Evolutionary conservation across 1,139 yeast species (phyloP).

Genomic region (Geotrichum europaeum): DNA sequence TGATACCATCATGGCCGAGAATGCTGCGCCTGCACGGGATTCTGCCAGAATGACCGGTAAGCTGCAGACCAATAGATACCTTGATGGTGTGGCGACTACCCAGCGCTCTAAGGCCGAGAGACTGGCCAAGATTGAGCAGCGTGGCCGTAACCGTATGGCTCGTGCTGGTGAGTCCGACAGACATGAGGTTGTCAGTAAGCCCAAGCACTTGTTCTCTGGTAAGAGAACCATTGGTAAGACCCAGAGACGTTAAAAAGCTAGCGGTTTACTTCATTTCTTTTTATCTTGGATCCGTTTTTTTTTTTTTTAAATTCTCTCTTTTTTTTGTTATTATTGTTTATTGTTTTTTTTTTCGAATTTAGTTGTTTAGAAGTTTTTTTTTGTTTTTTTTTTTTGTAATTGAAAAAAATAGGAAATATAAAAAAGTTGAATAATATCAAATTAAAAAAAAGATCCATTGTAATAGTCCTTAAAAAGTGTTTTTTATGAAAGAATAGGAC

Average conservation of each 20-base stretch:
- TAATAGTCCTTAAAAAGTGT: background rate
- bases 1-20: slow-evolving; percentile 58
- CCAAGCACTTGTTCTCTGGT: slow-evolving; percentile 93
- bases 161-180: slow-evolving; percentile 96
- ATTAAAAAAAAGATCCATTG: background rate
- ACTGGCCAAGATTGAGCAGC: slow-evolving; percentile 80
- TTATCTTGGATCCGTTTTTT: background rate
- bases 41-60: slow-evolving; percentile 40
- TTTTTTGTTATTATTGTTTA: background rate
- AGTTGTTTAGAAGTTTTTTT: background rate
- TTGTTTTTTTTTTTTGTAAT: background rate
- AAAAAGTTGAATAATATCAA: background rate
- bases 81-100: slow-evolving; percentile 82
- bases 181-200: slow-evolving; percentile 75
- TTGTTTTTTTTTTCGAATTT: background rate
- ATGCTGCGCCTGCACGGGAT: slow-evolving; percentile 32
- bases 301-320: background rate
- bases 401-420: background rate
- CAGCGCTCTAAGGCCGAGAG: slow-evolving; percentile 81
- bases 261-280: background rate
- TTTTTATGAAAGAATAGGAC: background rate
- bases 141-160: slow-evolving; percentile 88
- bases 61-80: slow-evolving; percentile 72
- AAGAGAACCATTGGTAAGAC: slow-evolving; percentile 92
- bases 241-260: slow-evolving; percentile 44